These are phyloP conservation scores for Fusarium algeriense DNA, from an alignment of 2,329 filamentous ascomycete species.

Conservation along the genomic window DNA sequence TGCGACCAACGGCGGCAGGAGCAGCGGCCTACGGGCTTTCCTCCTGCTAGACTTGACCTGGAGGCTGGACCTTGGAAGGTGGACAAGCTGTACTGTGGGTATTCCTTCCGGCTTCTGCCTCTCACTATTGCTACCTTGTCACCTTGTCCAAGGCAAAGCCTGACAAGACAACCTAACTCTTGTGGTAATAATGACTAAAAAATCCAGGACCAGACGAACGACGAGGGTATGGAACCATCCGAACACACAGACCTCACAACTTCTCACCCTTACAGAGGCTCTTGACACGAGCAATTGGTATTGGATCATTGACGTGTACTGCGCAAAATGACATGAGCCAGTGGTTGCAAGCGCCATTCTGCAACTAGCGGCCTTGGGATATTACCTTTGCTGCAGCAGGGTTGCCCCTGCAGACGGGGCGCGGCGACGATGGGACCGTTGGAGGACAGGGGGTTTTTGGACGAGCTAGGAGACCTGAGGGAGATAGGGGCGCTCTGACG, in stretches of 20 bases:
- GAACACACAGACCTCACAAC: conserved; percentile 26
- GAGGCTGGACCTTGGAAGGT: conserved; percentile 19
- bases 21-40: conserved; percentile 23
- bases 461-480: conserved; percentile 31
- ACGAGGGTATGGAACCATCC: conserved; percentile 36
- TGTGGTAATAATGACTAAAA: conserved; percentile 20
- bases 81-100: conserved; percentile 33
- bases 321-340: conserved; percentile 41
- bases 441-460: conserved; percentile 16
- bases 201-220: conserved; percentile 22
- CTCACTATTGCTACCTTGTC: conserved; percentile 1
- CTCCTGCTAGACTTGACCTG: conserved; percentile 11
- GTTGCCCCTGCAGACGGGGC: conserved; percentile 48
- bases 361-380: conserved; percentile 48
- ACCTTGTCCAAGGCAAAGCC: conserved; percentile 10
- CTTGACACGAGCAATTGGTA: conserved; percentile 12
- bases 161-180: neutral
- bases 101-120: conserved; percentile 14
- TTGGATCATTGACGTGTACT: conserved; percentile 39
- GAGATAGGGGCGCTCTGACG: conserved; percentile 37
- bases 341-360: conserved; percentile 48
- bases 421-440: conserved; percentile 35
- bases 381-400: conserved; percentile 49
- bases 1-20: conserved; percentile 42
- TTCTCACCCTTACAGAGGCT: conserved; percentile 40